Base-by-base conservation (phyloP, 2,329 filamentous ascomycete genomes). In the Alternaria alternata region DNA sequence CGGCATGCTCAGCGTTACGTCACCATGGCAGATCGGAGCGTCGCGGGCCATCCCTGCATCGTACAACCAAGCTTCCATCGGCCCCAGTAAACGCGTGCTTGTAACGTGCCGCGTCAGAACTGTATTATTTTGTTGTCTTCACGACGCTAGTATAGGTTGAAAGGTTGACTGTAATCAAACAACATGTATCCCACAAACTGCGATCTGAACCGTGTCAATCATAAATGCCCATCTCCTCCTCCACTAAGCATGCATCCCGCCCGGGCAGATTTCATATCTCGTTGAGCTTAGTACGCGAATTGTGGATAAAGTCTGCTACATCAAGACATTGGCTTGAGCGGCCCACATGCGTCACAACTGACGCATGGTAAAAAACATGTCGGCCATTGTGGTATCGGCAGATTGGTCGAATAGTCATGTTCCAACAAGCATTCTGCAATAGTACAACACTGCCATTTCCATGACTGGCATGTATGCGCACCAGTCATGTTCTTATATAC, bases 1-100 rank as follows among this genome's bases (percentile, higher is more conserved):
- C 56, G 58, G 42, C 39, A 48, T 54, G 6, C 51, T 53, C 53
- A 28, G 62, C 63, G 61, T 62, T 66, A 67, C 67, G 62, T 67
- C 65, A 67, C 57, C 53, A 51, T 34, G 52, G 39, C 34, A 16
- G 16, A 38, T 55, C 28, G 46, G 46, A 48, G 42, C 42, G 52
- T 43, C 36, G 38, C 18, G 32, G 44, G 32, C 32, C 46, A 49
- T 49, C 30, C 46, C 24, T 44, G 51, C 48, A 32, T 56, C 59
- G 63, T 49, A 9, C 52, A 57, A 67, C 57, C 62, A 65, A 60
- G 59, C 64, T 66, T 54, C 48, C 39, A 38, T 52, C 59, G 58
- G 54, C 32, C 38, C 51, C 36, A 22, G 18, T 16, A 38, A n/a
- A 24, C 48, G 48, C 22, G 32, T 51, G 32, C 20, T 28, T 39